A percentile compares a stretch with the other conserved stretches of the same genome.
These are phyloP conservation scores for Hypoxylon fragiforme DNA, from an alignment of 495 filamentous ascomycete genomes.

Conservation along the genomic window DNA sequence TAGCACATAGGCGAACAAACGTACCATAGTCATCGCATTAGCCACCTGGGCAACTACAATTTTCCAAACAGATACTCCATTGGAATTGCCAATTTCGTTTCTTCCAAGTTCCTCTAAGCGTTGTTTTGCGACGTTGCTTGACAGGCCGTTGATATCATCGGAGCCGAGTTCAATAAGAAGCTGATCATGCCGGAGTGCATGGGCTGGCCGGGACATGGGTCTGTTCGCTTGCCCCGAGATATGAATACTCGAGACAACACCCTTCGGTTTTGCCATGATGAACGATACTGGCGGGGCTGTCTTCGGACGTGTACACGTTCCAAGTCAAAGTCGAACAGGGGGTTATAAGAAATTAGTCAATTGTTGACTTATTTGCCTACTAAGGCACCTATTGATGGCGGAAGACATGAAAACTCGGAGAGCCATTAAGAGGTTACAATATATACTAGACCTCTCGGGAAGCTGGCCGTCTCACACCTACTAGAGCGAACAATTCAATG, in stretches of 20 bases:
- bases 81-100: slow-evolving; percentile 64
- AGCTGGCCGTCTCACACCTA: too few relatives aligned
- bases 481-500: too few relatives aligned
- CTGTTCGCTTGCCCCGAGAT: slow-evolving; percentile 58
- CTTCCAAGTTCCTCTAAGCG: slow-evolving; percentile 60
- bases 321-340: background rate
- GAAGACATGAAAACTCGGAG: too few relatives aligned
- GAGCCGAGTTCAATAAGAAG: slow-evolving; percentile 61
- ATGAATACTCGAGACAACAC: slow-evolving; percentile 28
- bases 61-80: slow-evolving; percentile 67
- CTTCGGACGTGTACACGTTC: background rate
- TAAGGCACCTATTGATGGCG: too few relatives aligned
- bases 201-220: slow-evolving; percentile 63
- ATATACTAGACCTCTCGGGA: too few relatives aligned
- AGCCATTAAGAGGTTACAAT: too few relatives aligned
- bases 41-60: slow-evolving; percentile 63
- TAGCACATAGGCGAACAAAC: slow-evolving; percentile 16
- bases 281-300: background rate
- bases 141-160: slow-evolving; percentile 64
- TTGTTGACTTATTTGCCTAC: too few relatives aligned
- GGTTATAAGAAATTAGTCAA: background rate
- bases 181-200: slow-evolving; percentile 59
- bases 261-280: slow-evolving; percentile 5
- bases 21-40: slow-evolving; percentile 60
- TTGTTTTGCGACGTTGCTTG: slow-evolving; percentile 55